A percentile compares a stretch with the other conserved stretches of the same genome.
phyloP scores from a whole-genome alignment of 2,329 filamentous ascomycete species.

The Trichoderma guizhouense region DNA sequence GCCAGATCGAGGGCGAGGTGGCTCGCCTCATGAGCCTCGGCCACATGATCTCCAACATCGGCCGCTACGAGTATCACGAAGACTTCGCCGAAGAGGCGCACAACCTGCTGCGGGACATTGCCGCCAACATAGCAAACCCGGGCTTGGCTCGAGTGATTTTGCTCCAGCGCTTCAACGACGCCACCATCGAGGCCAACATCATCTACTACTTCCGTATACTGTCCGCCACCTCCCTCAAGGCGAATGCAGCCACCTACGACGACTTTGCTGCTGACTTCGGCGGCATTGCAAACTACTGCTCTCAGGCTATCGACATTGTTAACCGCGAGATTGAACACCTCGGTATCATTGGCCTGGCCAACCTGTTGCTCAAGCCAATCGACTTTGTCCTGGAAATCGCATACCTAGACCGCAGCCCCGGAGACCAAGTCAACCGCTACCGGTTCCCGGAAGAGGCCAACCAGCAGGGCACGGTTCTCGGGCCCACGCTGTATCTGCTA shows the following conservation, averaged over 20 bases:
- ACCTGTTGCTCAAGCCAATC: constrained; percentile 75
- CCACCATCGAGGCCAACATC: constrained; percentile 64
- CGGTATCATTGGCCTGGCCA: constrained; percentile 73
- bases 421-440: constrained; percentile 70
- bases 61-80: constrained; percentile 69
- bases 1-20: constrained; percentile 66
- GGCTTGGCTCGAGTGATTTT: constrained; percentile 53
- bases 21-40: constrained; percentile 69
- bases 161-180: constrained; percentile 70
- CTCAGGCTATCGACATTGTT: constrained; percentile 66
- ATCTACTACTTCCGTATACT: constrained; percentile 84
- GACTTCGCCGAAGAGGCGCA: constrained; percentile 79
- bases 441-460: constrained; percentile 57
- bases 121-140: constrained; percentile 57
- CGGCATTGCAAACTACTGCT: constrained; percentile 65
- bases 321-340: constrained; percentile 86
- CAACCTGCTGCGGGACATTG: constrained; percentile 62
- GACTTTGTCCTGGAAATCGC: constrained; percentile 81
- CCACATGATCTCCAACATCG: constrained; percentile 65
- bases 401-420: constrained; percentile 84
- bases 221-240: constrained; percentile 80
- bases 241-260: constrained; percentile 64
- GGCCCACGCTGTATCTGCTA: constrained; percentile 54
- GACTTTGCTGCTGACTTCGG: constrained; percentile 64
- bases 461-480: constrained; percentile 42